phyloP scores from a whole-genome alignment of 2,329 filamentous ascomycete genomes.

The Microascus cirrosus region DNA sequence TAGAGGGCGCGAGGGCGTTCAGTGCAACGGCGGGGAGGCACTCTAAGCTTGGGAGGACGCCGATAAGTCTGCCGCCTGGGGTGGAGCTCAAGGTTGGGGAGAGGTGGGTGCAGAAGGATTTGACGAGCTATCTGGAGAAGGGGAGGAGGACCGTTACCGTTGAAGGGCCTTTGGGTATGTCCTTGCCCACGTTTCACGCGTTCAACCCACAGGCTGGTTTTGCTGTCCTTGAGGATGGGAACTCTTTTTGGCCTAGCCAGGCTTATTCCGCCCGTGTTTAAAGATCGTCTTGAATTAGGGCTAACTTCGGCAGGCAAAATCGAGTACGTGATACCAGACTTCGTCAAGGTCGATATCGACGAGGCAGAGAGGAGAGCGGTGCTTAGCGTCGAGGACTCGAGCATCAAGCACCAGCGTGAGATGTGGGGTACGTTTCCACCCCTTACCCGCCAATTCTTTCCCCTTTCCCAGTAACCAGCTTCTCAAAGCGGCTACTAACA shows the following conservation, averaged over 20 bases:
- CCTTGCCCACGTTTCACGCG: not conserved
- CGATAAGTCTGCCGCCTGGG: constrained; percentile 70
- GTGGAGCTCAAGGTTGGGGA: constrained; percentile 67
- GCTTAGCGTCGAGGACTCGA: constrained; percentile 58
- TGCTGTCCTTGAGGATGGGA: not conserved
- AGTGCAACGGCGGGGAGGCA: constrained; percentile 54
- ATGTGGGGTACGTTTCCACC: constrained; percentile 72
- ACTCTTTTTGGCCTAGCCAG: too few species aligned
- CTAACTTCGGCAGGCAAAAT: constrained; percentile 49
- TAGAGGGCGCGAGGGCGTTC: constrained; percentile 35
- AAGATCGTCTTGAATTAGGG: constrained; percentile 4
- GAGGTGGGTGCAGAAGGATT: constrained; percentile 38
- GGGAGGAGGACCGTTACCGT: constrained; percentile 61
- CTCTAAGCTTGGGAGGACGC: constrained; percentile 79
- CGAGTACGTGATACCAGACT: constrained; percentile 68
- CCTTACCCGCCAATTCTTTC: not conserved
- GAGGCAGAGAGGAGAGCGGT: constrained; percentile 48
- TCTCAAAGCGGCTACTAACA: not conserved
- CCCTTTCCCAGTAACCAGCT: not conserved
- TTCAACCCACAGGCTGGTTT: not conserved
- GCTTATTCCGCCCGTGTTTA: too few species aligned
- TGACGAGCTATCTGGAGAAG: constrained; percentile 49
- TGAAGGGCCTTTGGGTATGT: constrained; percentile 66
- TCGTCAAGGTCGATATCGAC: constrained; percentile 62
- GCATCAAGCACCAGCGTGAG: constrained; percentile 65